Evolutionary conservation across 768 basidiomycete genomes (phyloP), one percentile per base, ranked within the genome.

Genomic region (Mycena vitilis): DNA sequence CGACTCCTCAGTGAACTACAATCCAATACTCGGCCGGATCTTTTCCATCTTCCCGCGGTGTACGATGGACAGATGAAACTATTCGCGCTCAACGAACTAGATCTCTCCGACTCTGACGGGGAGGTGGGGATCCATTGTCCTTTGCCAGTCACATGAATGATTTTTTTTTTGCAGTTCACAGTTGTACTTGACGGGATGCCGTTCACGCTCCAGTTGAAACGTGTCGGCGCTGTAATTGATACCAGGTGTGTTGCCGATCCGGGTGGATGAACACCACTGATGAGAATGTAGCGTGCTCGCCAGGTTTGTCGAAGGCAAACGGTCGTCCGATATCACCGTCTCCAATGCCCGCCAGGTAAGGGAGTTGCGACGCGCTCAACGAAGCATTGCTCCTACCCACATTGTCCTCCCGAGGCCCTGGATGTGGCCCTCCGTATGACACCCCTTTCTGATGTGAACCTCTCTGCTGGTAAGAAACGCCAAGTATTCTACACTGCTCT

Each of bases 381-480:
- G n/a, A n/a, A n/a, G 82, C 71, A n/a, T 13, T 40, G 42, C 38
- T 13, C 18, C 20, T 20, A 66, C 30, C 45, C 34, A 2, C n/a
- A 53, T 20, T 60, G 8, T 25, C 45, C 53, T 38, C 15, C 49
- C 44, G 18, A 92, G 91, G 90, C 91, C 0, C 76, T 91, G 57
- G 94, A 94, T 66, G 89, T 93, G 3, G 89, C 89, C 16, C 83
- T 95, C 23, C 86, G 93, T 0, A 92, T 92, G 89, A 86, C 87
- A 58, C 92, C 93, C 0, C 7, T 76, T 11, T 30, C 87, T 74
- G 84, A 84, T 22, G 87, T 87, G 74, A 84, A 84, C n/a, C 87
- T 89, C 62, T 91, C 92, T 0, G 92, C 89, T 81, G 90, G 92
- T 60, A 84, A 55, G 15, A 16, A 45, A 6, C 52, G 89, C 8